Conservation (phyloP, 306 rosid genomes). For the Dalbergia cultrata region DNA sequence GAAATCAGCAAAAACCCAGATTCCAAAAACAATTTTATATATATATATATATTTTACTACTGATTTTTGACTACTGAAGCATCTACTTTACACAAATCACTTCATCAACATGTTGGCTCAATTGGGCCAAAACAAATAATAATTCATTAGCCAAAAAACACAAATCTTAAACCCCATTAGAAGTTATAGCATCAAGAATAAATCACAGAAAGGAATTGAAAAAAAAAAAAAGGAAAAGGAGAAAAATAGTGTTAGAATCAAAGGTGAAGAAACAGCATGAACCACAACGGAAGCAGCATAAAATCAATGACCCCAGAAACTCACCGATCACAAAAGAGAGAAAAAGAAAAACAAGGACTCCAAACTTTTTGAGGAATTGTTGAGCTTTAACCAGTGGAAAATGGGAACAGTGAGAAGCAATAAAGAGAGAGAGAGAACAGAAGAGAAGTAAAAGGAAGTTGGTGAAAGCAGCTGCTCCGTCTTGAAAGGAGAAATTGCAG, state of each 20-base stretch:
- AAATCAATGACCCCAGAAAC: constrained; percentile 39
- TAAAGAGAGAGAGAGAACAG: constrained; percentile 20
- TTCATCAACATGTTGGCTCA: not conserved
- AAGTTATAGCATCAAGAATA: constrained; percentile 15
- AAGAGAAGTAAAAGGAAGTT: constrained; percentile 28
- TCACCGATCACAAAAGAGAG: constrained; percentile 55
- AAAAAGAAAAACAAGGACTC: constrained; percentile 34
- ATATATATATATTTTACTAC: no score
- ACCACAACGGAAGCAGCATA: constrained; percentile 6
- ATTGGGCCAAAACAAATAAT: not conserved
- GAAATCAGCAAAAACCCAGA: constrained; percentile 49
- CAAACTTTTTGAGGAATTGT: constrained; percentile 13
- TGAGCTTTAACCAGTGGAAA: constrained; percentile 44
- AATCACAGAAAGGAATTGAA: not conserved
- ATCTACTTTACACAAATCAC: constrained; percentile 40
- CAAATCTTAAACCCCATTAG: constrained; percentile 39
- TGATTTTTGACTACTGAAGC: constrained; percentile 16
- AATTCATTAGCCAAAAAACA: constrained; percentile 15
- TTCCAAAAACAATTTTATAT: constrained; percentile 48
- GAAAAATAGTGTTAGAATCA: not conserved
- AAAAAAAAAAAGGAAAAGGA: not conserved
- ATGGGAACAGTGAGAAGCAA: constrained; percentile 31
- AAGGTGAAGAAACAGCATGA: not conserved
- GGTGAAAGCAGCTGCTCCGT: constrained; percentile 60
- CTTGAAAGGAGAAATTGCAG: constrained; percentile 56